phyloP scores from a whole-genome alignment of 2,329 filamentous ascomycete species.

The Rhinocladiella similis region DNA sequence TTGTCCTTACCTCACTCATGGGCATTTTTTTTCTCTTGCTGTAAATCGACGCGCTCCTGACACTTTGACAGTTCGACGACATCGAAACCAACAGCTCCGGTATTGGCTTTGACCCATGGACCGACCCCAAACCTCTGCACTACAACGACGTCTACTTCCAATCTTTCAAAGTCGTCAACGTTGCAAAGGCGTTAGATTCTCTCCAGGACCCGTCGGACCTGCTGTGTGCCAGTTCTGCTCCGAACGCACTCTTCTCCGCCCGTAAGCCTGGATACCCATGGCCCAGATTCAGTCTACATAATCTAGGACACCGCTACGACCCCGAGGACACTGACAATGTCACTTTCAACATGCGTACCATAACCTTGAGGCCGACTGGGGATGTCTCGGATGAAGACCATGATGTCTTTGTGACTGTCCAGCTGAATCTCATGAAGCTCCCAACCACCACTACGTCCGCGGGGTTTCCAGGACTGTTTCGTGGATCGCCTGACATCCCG shows the following conservation, averaged over 20 bases:
- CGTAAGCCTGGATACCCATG: conserved; percentile 2
- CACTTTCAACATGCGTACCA: conserved; percentile 6
- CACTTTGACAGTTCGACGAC: conserved; percentile 11
- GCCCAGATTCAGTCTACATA: conserved; percentile 6
- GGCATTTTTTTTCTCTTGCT: too few species aligned
- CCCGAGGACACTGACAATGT: conserved; percentile 1
- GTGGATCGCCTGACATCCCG: neutral
- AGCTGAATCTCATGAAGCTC: conserved; percentile 4
- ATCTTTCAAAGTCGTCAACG: conserved; percentile 10
- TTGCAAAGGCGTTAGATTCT: conserved; percentile 3
- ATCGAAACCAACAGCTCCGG: conserved; percentile 7
- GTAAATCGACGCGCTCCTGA: too few species aligned
- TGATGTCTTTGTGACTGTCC: conserved; percentile 1
- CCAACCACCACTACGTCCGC: neutral
- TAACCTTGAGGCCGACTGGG: conserved; percentile 3
- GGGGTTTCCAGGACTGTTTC: neutral
- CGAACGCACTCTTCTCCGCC: conserved; percentile 8
- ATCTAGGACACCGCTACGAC: neutral
- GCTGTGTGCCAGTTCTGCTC: conserved; percentile 6
- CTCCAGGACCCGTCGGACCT: conserved; percentile 5
- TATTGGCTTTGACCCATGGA: conserved; percentile 4
- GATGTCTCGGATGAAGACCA: neutral
- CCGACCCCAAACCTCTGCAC: conserved; percentile 2
- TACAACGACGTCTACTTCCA: conserved; percentile 9
- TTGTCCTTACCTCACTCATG: neutral